These are phyloP conservation scores for Rhynchosporium agropyri DNA, from an alignment of 2,329 filamentous ascomycete genomes.

Conservation along the genomic window DNA sequence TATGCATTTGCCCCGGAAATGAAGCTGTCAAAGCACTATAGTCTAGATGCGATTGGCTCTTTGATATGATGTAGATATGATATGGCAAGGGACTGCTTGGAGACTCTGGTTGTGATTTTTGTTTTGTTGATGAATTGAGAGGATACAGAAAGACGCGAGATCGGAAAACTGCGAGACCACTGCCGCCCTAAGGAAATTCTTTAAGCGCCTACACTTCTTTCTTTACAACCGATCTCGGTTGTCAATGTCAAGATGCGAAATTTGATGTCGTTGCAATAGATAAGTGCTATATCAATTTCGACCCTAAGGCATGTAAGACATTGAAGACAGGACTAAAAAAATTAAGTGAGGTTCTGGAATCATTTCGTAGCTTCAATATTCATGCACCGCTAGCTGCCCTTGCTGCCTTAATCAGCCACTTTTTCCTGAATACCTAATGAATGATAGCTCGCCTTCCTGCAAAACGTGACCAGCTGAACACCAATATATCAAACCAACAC, in stretches of 20 bases:
- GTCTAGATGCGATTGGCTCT: neutral
- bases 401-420: slow-evolving; percentile 3
- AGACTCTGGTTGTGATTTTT: neutral
- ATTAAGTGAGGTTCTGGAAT: no score
- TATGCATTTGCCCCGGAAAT: neutral
- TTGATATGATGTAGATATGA: neutral
- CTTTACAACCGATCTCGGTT: no score
- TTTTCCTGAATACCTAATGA: no score
- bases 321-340: no score
- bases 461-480: slow-evolving; percentile 8
- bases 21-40: neutral
- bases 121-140: neutral
- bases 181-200: no score
- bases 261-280: neutral
- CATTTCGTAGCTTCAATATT: no score
- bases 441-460: neutral
- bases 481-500: neutral
- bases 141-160: no score
- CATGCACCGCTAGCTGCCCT: neutral
- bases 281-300: no score
- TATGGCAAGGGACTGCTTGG: neutral
- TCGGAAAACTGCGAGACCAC: no score
- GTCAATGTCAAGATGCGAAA: neutral
- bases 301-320: no score
- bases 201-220: no score